phyloP scores from a whole-genome alignment of 2,329 filamentous ascomycete genomes.

The Claviceps capensis region DNA sequence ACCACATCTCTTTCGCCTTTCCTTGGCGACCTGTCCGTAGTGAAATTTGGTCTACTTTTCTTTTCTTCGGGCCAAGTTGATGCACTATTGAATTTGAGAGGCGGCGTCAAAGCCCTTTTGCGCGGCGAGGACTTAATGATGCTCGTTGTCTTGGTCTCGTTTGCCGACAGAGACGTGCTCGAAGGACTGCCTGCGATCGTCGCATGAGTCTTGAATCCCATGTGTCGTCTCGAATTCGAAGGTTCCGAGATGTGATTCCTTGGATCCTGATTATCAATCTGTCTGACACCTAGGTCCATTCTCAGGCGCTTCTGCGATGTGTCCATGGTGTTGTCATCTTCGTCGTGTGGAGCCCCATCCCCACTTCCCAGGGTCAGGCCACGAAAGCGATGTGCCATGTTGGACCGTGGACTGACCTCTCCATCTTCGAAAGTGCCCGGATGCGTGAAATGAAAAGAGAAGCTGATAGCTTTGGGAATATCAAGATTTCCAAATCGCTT shows the following conservation, averaged over 20 bases:
- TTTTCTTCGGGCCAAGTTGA: slow-evolving; percentile 8
- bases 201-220: not conserved
- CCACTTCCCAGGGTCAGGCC: slow-evolving; percentile 34
- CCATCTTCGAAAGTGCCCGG: slow-evolving; percentile 28
- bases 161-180: not conserved
- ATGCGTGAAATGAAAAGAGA: slow-evolving; percentile 30
- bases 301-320: slow-evolving; percentile 6
- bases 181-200: not conserved
- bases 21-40: slow-evolving; percentile 6
- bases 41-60: not conserved
- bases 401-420: slow-evolving; percentile 37
- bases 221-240: not conserved
- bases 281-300: slow-evolving; percentile 2
- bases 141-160: not conserved
- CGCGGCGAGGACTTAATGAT: slow-evolving; percentile 21
- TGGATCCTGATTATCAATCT: not conserved
- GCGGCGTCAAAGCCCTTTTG: slow-evolving; percentile 26
- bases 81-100: slow-evolving; percentile 17
- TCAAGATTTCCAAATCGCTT: slow-evolving; percentile 27
- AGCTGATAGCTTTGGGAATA: slow-evolving; percentile 21
- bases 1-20: slow-evolving; percentile 24
- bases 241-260: not conserved
- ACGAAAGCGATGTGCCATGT: slow-evolving; percentile 37
- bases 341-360: slow-evolving; percentile 25
- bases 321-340: slow-evolving; percentile 11